Percentiles rank a stretch among this genome's conserved stretches.
These are phyloP conservation scores for Phellopilus nigrolimitatus DNA, from an alignment of 1,284 basidiomycete species.

Conservation along the genomic window DNA sequence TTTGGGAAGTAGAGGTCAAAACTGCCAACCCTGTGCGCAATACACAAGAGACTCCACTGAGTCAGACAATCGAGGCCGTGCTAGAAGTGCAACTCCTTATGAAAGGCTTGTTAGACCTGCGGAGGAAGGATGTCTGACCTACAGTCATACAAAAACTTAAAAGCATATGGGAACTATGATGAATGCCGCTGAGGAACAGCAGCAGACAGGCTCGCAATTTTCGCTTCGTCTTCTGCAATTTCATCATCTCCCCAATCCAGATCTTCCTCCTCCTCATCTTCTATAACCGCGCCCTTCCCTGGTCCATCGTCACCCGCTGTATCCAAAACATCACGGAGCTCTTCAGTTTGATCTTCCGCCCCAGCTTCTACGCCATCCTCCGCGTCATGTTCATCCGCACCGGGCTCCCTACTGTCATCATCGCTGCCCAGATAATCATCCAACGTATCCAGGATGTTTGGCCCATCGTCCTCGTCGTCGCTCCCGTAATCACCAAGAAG, in stretches of 20 bases:
- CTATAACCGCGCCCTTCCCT: not conserved
- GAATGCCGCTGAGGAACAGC: slow-evolving; percentile 4
- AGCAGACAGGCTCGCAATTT: slow-evolving; percentile 15
- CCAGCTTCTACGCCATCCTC: slow-evolving; percentile 26
- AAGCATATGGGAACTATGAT: not conserved
- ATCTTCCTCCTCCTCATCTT: slow-evolving; percentile 50
- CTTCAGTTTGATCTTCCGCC: slow-evolving; percentile 33
- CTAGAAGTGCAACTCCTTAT: slow-evolving; percentile 73
- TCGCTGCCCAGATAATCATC: slow-evolving; percentile 56
- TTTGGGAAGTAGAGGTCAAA: slow-evolving; percentile 82
- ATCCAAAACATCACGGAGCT: slow-evolving; percentile 21
- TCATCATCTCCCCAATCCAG: slow-evolving; percentile 57
- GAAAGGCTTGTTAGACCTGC: slow-evolving; percentile 40
- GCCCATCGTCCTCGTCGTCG: slow-evolving; percentile 36
- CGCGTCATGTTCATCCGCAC: slow-evolving; percentile 26
- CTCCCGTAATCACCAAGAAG: slow-evolving; percentile 67
- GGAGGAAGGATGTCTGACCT: slow-evolving; percentile 16
- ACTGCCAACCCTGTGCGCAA: slow-evolving; percentile 70
- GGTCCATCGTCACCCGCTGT: not conserved
- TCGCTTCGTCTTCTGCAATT: slow-evolving; percentile 24
- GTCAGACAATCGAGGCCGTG: slow-evolving; percentile 60
- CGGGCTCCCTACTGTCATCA: slow-evolving; percentile 23
- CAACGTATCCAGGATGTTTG: slow-evolving; percentile 41
- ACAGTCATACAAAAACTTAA: not conserved
- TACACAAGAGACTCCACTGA: slow-evolving; percentile 62